Base-by-base conservation (phyloP, 1,284 basidiomycete genomes). In the Microstroma glucosiphilum region DNA sequence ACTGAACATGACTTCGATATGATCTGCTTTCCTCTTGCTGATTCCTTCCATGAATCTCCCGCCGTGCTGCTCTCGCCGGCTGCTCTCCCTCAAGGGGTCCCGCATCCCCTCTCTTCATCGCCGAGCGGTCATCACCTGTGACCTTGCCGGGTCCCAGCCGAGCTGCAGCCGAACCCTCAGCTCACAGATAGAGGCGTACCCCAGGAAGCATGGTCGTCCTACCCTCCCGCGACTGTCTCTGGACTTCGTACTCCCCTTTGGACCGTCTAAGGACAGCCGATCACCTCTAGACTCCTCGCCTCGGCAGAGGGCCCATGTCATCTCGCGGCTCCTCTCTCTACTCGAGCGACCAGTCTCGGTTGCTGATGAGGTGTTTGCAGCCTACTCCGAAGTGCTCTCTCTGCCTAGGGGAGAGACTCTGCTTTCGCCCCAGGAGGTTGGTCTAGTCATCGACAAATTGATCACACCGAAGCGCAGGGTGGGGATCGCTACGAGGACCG, bases 241-340 rank as follows among this genome's bases (percentile, higher is more conserved):
- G n/a, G 17, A n/a, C 46, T 23, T 23, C 12, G 6, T 23, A 7
- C 23, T 48, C 46, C 17, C 46, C 46, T 48, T n/a, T 23, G 46
- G 7, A 7, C 46, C n/a, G n/a, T 12, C 4, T 12, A n/a, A 3
- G n/a, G 11, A 48, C 46, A 48, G 46, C 46, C 30, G 30, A 9
- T 9, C 3, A 37, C 30, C 30, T 37, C 9, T 9, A 4, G 30
- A 37, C 30, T 37, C 30, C 30, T 37, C 30, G 30, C 30, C 30
- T 48, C 23, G n/a, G n/a, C n/a, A 48, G 46, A n/a, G 46, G 7
- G 46, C 46, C 12, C n/a, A n/a, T 3, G n/a, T n/a, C 46, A n/a
- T 48, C 23, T 48, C 46, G 17, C 46, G 46, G 46, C 46, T 48
- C 46, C 23, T 48, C 46, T n/a, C 46, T n/a, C 46, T 48, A 23